Base-by-base conservation (phyloP, 352 stramenopile genomes). In the Globisporangium iwayamae region DNA sequence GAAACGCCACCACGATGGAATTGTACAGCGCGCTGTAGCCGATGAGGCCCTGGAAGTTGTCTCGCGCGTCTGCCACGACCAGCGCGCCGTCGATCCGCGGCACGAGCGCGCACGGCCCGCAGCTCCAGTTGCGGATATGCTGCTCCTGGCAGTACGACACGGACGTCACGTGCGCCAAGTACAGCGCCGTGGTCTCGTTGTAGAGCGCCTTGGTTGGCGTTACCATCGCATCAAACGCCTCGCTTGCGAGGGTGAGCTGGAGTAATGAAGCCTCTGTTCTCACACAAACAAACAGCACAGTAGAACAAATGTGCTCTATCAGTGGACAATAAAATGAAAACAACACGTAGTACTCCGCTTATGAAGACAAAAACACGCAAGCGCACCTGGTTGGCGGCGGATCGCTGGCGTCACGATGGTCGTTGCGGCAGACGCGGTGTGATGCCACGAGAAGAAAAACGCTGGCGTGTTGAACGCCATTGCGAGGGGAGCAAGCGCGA, bases 1-100 rank as follows among this genome's bases (percentile, higher is more conserved):
- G 85, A 54, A 93, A 95, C 14, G 84, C 83, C n/a, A 95, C 62
- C 30, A 94, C 54, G 4, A 95, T 48, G 1, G 80, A 63, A 58
- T 87, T 63, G 28, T 81, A 81, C 1, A 72, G 66, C 18, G 61
- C 38, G 41, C 76, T 90, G 74, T 85, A 95, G 34, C 84, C 86
- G 32, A 93, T 76, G 32, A 95, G 71, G 0, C 86, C 86, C 56
- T 95, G 86, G 65, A 95, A 95, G 52, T 76, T 89, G 54, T 90
- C 75, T 25, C 82, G 88, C 13, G 61, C 60, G 63, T 95, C 84
- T n/a, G 86, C 69, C 41, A 95, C 77, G 16, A 93, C 70, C 20
- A 67, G 67, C 32, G 90, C 71, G 32, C 67, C 72, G 13, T 75
- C 54, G 11, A 93, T 62, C 28, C 69, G 78, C 28, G 73, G 65